Percentiles rank a stretch among this genome's conserved stretches.
Evolutionary conservation across 129 eudicot genomes (phyloP).

Genomic region (Apium graveolens): DNA sequence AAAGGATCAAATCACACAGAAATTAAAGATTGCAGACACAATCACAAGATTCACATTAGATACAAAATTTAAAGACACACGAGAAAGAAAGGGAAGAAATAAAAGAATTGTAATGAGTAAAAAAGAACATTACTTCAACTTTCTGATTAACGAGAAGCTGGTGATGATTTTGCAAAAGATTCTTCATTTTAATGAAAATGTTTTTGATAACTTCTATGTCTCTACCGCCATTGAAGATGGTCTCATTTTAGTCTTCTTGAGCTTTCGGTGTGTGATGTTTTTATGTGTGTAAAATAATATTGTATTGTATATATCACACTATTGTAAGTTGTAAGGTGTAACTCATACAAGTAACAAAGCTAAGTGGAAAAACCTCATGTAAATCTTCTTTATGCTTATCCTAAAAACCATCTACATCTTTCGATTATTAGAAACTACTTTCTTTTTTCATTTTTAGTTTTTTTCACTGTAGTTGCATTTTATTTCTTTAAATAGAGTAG

Average conservation of each 20-base stretch:
- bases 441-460: background rate
- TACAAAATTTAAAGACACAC: background rate
- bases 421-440: background rate
- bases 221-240: slow-evolving; percentile 5
- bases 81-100: background rate
- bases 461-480: too few species aligned
- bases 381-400: background rate
- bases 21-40: background rate
- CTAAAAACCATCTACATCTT: background rate
- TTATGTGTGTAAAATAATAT: background rate
- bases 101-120: background rate
- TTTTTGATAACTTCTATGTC: background rate
- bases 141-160: background rate
- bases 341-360: background rate
- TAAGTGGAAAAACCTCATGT: background rate
- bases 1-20: background rate
- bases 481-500: too few species aligned
- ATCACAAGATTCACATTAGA: background rate
- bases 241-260: background rate
- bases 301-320: background rate
- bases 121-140: slow-evolving; percentile 14
- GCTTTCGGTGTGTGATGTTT: background rate
- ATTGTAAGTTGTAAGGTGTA: background rate
- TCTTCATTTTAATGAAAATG: background rate
- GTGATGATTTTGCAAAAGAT: background rate